A percentile compares a stretch with the other conserved stretches of the same genome.
Conservation (phyloP, 2,329 filamentous ascomycete genomes). For the Grosmannia serpens region DNA sequence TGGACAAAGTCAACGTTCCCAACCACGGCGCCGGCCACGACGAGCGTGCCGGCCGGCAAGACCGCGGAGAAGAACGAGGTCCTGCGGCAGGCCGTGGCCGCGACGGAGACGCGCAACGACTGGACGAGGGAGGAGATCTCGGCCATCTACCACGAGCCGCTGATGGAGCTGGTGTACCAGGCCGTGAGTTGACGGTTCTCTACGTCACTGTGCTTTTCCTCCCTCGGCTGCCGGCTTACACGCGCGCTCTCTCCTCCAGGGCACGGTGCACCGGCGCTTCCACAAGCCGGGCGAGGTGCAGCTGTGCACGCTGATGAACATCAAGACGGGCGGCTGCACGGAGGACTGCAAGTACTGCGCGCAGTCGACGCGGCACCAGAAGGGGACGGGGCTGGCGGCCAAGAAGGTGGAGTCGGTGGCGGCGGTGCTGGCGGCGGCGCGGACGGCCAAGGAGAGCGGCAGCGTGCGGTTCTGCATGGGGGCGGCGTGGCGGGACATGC, state of each 20-base stretch:
- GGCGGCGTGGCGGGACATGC: slow-evolving; percentile 89
- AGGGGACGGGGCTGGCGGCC: slow-evolving; percentile 68
- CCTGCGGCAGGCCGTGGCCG: slow-evolving; percentile 43
- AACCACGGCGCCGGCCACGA: background rate
- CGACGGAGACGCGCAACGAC: slow-evolving; percentile 51
- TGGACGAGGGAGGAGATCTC: slow-evolving; percentile 78
- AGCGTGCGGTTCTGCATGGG: slow-evolving; percentile 94
- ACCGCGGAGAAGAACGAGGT: slow-evolving; percentile 12
- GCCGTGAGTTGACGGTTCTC: slow-evolving; percentile 39
- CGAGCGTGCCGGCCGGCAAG: background rate
- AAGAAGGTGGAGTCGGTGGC: slow-evolving; percentile 72
- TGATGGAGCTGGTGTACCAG: slow-evolving; percentile 68
- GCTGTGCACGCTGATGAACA: slow-evolving; percentile 92
- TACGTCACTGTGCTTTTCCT: background rate
- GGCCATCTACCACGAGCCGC: slow-evolving; percentile 68
- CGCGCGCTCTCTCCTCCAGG: slow-evolving; percentile 32
- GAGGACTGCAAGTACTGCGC: slow-evolving; percentile 93
- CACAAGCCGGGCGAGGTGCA: slow-evolving; percentile 76
- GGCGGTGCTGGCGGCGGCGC: slow-evolving; percentile 66
- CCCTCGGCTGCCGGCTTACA: background rate
- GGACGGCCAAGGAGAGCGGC: slow-evolving; percentile 67
- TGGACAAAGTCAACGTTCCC: background rate
- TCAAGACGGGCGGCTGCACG: slow-evolving; percentile 85
- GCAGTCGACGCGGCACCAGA: slow-evolving; percentile 68
- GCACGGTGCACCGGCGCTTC: slow-evolving; percentile 69